Base-by-base conservation (phyloP, 2,329 filamentous ascomycete species). In the Raffaelea ambrosiae region DNA sequence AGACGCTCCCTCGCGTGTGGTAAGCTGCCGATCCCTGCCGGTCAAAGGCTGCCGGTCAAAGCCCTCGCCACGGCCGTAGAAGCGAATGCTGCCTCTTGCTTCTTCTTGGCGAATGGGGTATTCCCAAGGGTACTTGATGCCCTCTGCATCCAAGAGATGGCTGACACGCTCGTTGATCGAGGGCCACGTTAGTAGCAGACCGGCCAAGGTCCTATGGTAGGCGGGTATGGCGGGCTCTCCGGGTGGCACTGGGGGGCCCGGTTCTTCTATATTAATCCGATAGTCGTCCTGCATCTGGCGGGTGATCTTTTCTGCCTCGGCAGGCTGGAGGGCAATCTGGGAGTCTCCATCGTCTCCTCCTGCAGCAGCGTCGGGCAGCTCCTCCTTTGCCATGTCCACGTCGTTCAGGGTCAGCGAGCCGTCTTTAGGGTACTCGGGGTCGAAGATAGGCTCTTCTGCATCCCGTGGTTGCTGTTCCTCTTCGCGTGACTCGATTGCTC, bases 151-250 rank as follows among this genome's bases (percentile, higher is more conserved):
- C 47, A 81, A 61, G 22, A 70, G 69, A 43, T 63, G 65, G 51
- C 60, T 71, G 31, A 87, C 80, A 59, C 96, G 61, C 52, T 74
- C 67, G 60, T 72, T 66, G 47, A 93, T 88, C 0, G 81, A 76
- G 0, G 76, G 76, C 81, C 85, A 89, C 42, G 77, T 73, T 23
- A 97, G 69, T 18, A 97, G 70, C 53, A 89, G 79, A 44, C 93
- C 87, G 1, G 89, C 89, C n/a, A 88, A 80, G 0, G 90, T 96
- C 0, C 88, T 94, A 59, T 97, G 91, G 55, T 95, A 87, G 23
- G 83, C 78, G 1, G 88, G 86, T 48, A 95, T 86, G 2, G 84
- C 79, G 14, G 86, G 77, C 54, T 81, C 75, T 42, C 79, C 81
- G 1, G 75, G 74, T 13, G 66, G 68, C 7, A 77, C 73, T 11